Evolutionary conservation across 192 early-diverging fungal genomes (phyloP).

Genomic region (Pilobolus umbonatus): DNA sequence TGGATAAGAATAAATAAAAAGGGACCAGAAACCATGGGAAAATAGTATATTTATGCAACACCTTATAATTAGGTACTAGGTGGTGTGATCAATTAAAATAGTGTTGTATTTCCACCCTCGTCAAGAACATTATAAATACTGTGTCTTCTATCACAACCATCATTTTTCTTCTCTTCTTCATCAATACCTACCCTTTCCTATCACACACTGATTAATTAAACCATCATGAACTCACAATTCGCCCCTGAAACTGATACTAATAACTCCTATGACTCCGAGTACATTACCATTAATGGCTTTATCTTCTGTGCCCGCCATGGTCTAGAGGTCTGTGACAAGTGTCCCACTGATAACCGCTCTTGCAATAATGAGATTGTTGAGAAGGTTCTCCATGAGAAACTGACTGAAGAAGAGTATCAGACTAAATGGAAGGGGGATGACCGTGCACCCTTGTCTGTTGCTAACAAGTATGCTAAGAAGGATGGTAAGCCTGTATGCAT

Average conservation of each 20-base stretch:
- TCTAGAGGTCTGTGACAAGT: conserved; percentile 27
- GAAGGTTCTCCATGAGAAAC: conserved; percentile 19
- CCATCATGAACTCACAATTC: conserved; percentile 23
- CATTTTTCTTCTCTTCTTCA: too few relatives aligned
- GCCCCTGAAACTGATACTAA: conserved; percentile 14
- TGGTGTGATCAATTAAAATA: too few relatives aligned
- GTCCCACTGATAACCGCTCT: conserved; percentile 31
- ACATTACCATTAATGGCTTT: conserved; percentile 29
- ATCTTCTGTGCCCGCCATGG: conserved; percentile 33
- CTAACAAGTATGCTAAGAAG: conserved; percentile 22
- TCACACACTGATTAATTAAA: neutral
- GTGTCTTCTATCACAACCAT: too few relatives aligned
- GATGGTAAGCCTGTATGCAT: conserved; percentile 29
- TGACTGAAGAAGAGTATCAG: conserved; percentile 20
- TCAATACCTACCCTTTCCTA: too few relatives aligned
- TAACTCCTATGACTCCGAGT: conserved; percentile 24
- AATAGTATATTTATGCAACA: too few relatives aligned
- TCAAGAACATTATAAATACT: too few relatives aligned
- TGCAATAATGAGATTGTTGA: conserved; percentile 28
- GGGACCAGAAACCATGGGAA: too few relatives aligned
- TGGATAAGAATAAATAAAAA: too few relatives aligned
- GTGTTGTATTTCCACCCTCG: too few relatives aligned
- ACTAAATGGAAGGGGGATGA: conserved; percentile 36
- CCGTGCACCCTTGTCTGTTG: conserved; percentile 18
- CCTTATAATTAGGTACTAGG: too few relatives aligned